Conservation (phyloP, 495 filamentous ascomycete species). For the Aspergillus olivimuriae region DNA sequence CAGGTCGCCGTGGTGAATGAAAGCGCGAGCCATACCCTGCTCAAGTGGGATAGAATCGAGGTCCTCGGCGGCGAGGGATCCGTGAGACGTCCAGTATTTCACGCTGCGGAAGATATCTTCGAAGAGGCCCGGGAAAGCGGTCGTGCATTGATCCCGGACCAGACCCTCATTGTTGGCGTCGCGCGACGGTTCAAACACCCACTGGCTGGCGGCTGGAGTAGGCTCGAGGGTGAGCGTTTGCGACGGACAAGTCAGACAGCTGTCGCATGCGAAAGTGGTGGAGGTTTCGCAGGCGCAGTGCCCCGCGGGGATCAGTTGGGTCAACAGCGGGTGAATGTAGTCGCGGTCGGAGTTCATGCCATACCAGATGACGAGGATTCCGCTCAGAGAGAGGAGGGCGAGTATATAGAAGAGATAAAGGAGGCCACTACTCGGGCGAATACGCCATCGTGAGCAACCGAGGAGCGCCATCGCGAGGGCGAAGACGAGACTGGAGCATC, state of each 20-base stretch:
- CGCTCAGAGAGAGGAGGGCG: slow-evolving; percentile 10
- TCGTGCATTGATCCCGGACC: slow-evolving; percentile 29
- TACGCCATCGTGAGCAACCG: slow-evolving; percentile 18
- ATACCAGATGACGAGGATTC: slow-evolving; percentile 30
- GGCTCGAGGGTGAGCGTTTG: slow-evolving; percentile 10
- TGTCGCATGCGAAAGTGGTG: slow-evolving; percentile 36
- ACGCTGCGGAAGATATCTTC: slow-evolving; percentile 35
- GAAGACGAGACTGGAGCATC: neutral
- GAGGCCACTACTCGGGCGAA: slow-evolving; percentile 13
- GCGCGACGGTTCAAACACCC: slow-evolving; percentile 29
- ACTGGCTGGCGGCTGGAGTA: slow-evolving; percentile 6
- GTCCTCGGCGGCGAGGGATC: slow-evolving; percentile 23
- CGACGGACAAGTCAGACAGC: slow-evolving; percentile 30
- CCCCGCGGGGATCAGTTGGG: slow-evolving; percentile 34
- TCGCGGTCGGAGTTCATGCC: slow-evolving; percentile 35
- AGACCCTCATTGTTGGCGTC: slow-evolving; percentile 34
- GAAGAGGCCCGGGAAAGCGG: slow-evolving; percentile 43
- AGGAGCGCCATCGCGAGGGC: slow-evolving; percentile 18
- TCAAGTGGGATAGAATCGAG: slow-evolving; percentile 23
- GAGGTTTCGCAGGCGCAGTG: slow-evolving; percentile 37
- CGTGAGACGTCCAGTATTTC: slow-evolving; percentile 24
- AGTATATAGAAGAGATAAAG: slow-evolving; percentile 20
- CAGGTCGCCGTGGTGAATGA: slow-evolving; percentile 29
- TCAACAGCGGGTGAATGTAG: slow-evolving; percentile 32
- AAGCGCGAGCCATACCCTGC: slow-evolving; percentile 31